Evolutionary conservation across 2,329 filamentous ascomycete genomes (phyloP).

Genomic region (Fusarium kyushuense): DNA sequence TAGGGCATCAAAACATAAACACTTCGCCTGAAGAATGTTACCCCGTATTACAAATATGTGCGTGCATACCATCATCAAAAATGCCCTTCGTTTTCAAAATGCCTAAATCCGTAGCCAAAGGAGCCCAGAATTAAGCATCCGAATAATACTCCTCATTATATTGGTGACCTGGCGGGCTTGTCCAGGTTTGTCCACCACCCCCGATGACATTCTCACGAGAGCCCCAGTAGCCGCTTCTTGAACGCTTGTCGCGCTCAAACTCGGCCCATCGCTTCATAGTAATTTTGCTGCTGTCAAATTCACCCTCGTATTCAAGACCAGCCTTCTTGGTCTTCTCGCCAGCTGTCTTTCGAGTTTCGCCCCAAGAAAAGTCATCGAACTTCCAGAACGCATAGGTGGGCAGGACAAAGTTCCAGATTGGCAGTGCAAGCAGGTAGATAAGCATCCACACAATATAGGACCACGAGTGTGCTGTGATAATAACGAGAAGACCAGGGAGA

Average conservation of each 20-base stretch:
- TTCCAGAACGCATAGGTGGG: slow-evolving; percentile 98
- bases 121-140: slow-evolving; percentile 56
- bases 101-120: slow-evolving; percentile 28
- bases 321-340: slow-evolving; percentile 91
- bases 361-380: slow-evolving; percentile 99
- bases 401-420: slow-evolving; percentile 97
- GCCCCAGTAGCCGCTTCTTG: slow-evolving; percentile 64
- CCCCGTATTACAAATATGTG: slow-evolving; percentile 46
- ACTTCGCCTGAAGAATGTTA: slow-evolving; percentile 29
- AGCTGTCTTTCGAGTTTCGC: slow-evolving; percentile 94
- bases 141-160: slow-evolving; percentile 69
- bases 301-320: slow-evolving; percentile 88
- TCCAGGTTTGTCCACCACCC: slow-evolving; percentile 57
- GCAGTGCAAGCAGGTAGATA: slow-evolving; percentile 92
- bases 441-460: slow-evolving; percentile 97
- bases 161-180: slow-evolving; percentile 57
- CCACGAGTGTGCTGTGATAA: slow-evolving; percentile 92
- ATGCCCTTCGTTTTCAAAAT: slow-evolving; percentile 41
- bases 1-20: slow-evolving; percentile 40
- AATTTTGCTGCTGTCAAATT: slow-evolving; percentile 98
- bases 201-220: slow-evolving; percentile 63
- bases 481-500: slow-evolving; percentile 89
- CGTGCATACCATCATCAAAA: slow-evolving; percentile 39
- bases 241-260: slow-evolving; percentile 79
- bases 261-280: slow-evolving; percentile 99